Evolutionary conservation across 192 early-diverging fungal genomes (phyloP), one percentile per base, ranked within the genome.

Genomic region (Coemansia umbellata): DNA sequence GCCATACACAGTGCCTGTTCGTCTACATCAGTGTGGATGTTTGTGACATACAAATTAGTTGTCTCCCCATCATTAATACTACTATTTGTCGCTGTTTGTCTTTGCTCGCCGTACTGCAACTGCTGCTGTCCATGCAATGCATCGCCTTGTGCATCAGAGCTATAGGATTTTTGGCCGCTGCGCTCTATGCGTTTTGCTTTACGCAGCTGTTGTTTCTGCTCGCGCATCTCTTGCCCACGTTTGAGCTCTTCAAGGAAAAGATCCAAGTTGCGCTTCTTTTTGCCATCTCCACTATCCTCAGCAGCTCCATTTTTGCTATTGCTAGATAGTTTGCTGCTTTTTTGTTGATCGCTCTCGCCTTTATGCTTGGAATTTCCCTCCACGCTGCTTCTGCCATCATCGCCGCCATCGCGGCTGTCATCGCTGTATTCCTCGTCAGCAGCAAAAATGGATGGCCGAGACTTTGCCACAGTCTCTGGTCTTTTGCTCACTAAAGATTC

Each of bases 21-120:
- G 53, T 85, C 86, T 0, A 85, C 74, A 0, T 78, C 63, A 0
- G 89, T 87, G 48, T 84, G 84, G 49, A 96, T 65, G 50, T 93
- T 91, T 36, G 86, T 83, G 32, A 96, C 76, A 53, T 87, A 91
- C 18, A 96, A 64, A 54, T 97, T 97, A 11, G 92, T 94, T 11
- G 90, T 89, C 9, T 55, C 57, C 6, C 80, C 80, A 60, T 91
- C 87, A 8, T 87, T 88, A 4, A 78, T 81, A 56, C 82, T 18
- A 5, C 15, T 39, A 31, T 14, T 24, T 24, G 57, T 53, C 43
- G 44, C 17, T 8, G 43, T 3, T n/a, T 45, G 24, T 27, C 7
- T 45, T 4, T 22, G 8, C 10, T 33, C 17, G n/a, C 30, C 24
- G 6, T 44, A 30, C 5, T 33, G 0, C 2, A 9, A 15, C 4